These are phyloP conservation scores for Lophiostoma macrostomum DNA, from an alignment of 495 filamentous ascomycete genomes.

Conservation along the genomic window DNA sequence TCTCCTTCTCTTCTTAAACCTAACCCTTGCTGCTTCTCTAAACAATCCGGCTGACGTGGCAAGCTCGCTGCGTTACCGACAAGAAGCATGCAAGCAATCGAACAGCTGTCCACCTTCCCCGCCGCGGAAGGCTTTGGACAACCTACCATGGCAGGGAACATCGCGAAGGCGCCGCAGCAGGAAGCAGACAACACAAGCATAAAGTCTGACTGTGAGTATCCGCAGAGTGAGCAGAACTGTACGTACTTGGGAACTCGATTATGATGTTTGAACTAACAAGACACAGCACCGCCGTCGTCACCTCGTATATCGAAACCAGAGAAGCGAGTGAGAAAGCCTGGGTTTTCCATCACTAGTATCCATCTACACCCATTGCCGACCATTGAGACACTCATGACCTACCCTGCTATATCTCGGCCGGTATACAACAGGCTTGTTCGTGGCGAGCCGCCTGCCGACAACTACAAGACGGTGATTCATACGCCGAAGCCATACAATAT, in stretches of 20 bases:
- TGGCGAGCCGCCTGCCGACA: slow-evolving; percentile 13
- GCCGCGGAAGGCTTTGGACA: slow-evolving; percentile 17
- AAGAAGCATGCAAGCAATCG: slow-evolving; percentile 21
- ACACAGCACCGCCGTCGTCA: not conserved
- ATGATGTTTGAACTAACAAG: not conserved
- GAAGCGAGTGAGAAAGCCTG: not conserved
- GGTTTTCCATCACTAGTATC: not conserved
- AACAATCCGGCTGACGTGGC: slow-evolving; percentile 29
- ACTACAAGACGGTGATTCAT: slow-evolving; percentile 17
- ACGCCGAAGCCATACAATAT: slow-evolving; percentile 16
- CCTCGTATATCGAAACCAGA: slow-evolving; percentile 1
- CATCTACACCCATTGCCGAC: slow-evolving; percentile 25
- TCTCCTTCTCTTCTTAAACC: slow-evolving; percentile 5
- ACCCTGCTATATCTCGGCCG: slow-evolving; percentile 11
- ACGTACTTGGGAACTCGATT: too few species aligned
- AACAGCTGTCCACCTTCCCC: slow-evolving; percentile 25
- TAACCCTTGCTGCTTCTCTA: slow-evolving; percentile 17
- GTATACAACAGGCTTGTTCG: slow-evolving; percentile 21
- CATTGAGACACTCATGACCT: slow-evolving; percentile 28
- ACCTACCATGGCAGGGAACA: slow-evolving; percentile 19
- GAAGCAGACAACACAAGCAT: not conserved
- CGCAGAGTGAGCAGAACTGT: too few species aligned
- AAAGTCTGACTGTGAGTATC: not conserved
- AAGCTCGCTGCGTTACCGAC: slow-evolving; percentile 16
- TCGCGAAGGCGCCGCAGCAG: not conserved